These are phyloP conservation scores for Zizania latifolia DNA, from an alignment of 176 grass and related monocot species.

Conservation along the genomic window DNA sequence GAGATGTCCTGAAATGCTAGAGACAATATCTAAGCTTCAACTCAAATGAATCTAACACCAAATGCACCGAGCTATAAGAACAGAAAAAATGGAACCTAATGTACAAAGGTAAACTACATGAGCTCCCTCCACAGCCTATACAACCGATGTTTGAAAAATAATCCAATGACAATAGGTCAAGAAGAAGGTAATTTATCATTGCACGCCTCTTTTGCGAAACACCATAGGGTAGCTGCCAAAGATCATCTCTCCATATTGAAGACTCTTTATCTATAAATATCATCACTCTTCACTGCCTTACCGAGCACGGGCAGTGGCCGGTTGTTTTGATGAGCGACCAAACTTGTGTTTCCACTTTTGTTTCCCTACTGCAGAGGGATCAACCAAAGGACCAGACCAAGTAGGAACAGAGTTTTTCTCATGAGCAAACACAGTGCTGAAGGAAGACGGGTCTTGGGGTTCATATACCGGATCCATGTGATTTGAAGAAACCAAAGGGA, in stretches of 20 bases:
- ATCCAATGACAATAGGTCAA: conserved; percentile 48
- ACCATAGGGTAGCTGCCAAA: too few relatives aligned
- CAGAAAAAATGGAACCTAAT: conserved; percentile 55
- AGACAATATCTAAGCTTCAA: conserved; percentile 31
- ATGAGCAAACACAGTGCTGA: conserved; percentile 68
- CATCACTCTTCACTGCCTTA: conserved; percentile 27
- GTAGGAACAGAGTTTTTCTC: conserved; percentile 57
- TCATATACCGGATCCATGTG: conserved; percentile 66
- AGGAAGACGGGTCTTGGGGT: conserved; percentile 59
- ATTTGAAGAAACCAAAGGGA: conserved; percentile 61
- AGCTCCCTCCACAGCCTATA: conserved; percentile 49
- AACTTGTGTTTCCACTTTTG: conserved; percentile 63
- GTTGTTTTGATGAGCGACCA: conserved; percentile 59
- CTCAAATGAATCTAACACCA: conserved; percentile 44
- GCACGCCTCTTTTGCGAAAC: conserved; percentile 22
- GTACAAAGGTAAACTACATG: conserved; percentile 55
- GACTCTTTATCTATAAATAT: conserved; percentile 29
- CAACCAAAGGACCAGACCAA: conserved; percentile 79
- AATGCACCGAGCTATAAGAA: conserved; percentile 34
- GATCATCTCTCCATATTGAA: conserved; percentile 1
- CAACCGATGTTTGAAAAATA: conserved; percentile 41
- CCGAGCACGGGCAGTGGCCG: conserved; percentile 53
- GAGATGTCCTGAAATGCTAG: conserved; percentile 22
- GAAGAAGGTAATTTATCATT: conserved; percentile 33
- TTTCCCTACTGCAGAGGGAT: conserved; percentile 42